Base-by-base conservation (phyloP, 176 grass and related monocot species). In the Oryza rufipogon region DNA sequence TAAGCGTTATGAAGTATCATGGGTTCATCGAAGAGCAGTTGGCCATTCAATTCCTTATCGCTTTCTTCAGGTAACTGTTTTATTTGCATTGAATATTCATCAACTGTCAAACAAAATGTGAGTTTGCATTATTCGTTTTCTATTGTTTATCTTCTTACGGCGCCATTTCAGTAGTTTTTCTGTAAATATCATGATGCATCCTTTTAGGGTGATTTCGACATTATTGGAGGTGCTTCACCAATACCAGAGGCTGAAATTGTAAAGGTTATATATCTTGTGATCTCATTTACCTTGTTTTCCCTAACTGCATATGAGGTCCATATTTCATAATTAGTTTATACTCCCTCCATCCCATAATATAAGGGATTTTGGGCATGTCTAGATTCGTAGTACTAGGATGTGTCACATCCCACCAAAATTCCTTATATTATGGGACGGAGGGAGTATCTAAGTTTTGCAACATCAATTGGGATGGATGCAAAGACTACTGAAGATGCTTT, bases 201-300 rank as follows among this genome's bases (percentile, higher is more conserved):
- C 17, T 91, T 47, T 76, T 79, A 98, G 96, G 91, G 93, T 87
- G 96, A 98, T 92, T 98, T 98, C 81, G 93, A 95, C 89, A 93
- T 98, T 81, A 80, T 98, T 85, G 96, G 96, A 74, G 96, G 96
- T 83, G 80, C 89, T 80, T 84, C 87, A 80, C 74, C 91, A 26
- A 91, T 98, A 81, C 87, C 91, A 66, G 93, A 98, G 69, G 93
- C 93, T 17, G 96, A 98, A 89, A 86, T 84, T 68, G 79, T 95
- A 23, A 98, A 95, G 92, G 96, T 98, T 90, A 71, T 33, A 68
- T 87, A 17, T 75, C 64, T 28, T 38, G 11, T 75, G 10, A 4
- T 38, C 5, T 48, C 2, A 11, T 84, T 4, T 84, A 48, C 41
- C 36, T 19, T 63, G 8, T 58, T 58, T 42, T 46, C 22, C 41